A percentile compares a stretch with the other conserved stretches of the same genome.
Evolutionary conservation across 78 protist species (phyloP).

Genomic region (Polysphondylium violaceum): DNA sequence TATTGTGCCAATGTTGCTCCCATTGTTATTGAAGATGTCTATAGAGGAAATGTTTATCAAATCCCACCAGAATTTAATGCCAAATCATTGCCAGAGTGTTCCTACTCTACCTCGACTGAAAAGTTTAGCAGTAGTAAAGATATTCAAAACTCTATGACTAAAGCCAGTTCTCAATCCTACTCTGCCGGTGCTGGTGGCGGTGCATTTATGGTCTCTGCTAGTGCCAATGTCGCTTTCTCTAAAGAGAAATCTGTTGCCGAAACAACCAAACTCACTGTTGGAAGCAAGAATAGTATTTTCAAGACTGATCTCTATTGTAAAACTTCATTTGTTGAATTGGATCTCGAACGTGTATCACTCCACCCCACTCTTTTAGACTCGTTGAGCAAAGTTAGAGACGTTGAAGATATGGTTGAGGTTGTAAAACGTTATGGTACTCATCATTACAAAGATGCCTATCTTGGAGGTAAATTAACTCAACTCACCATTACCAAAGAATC

Average conservation of each 20-base stretch:
- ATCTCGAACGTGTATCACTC: neutral
- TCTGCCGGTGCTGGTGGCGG: neutral
- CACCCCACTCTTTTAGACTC: slow-evolving; percentile 21
- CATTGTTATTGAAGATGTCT: slow-evolving; percentile 21
- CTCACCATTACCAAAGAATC: neutral
- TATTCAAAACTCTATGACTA: neutral
- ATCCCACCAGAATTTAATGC: neutral
- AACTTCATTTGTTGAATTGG: slow-evolving; percentile 20
- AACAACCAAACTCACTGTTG: neutral
- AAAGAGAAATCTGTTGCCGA: neutral
- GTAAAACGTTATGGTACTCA: neutral
- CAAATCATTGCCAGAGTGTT: slow-evolving; percentile 18
- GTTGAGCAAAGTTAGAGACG: neutral
- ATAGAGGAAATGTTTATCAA: slow-evolving; percentile 20
- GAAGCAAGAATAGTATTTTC: neutral
- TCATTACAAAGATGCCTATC: neutral
- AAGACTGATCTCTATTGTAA: neutral
- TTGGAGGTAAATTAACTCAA: slow-evolving; percentile 2
- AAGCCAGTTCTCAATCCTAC: neutral
- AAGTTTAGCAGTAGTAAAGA: neutral
- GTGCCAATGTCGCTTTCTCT: neutral
- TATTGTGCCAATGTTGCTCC: slow-evolving; percentile 11
- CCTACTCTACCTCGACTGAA: slow-evolving; percentile 2
- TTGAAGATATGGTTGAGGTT: neutral
- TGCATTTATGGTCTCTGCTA: neutral